Percentiles rank a stretch among this genome's conserved stretches.
Conservation (phyloP, 139 green algal species). For the Micractinium sp. region DNA sequence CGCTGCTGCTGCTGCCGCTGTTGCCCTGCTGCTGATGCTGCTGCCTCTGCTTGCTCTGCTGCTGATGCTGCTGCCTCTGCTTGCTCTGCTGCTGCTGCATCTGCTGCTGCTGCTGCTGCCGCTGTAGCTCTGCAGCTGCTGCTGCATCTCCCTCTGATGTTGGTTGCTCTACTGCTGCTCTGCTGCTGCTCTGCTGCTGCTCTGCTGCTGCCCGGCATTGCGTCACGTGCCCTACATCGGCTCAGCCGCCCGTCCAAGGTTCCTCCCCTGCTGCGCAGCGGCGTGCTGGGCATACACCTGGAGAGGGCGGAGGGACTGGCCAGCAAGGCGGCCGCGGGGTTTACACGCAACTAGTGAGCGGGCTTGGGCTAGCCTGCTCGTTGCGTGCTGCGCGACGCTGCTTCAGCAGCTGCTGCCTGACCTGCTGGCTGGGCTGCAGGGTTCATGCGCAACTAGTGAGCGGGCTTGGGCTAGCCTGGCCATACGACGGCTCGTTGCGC, state of each 20-base stretch:
- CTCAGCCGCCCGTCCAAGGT: neutral
- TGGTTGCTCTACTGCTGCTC: neutral
- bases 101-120: neutral
- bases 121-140: neutral
- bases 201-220: neutral
- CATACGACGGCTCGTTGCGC: too few species aligned
- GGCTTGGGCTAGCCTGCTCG: too few species aligned
- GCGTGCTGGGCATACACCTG: slow-evolving; percentile 27
- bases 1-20: neutral
- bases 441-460: slow-evolving; percentile 12
- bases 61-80: neutral
- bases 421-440: neutral
- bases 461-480: too few species aligned
- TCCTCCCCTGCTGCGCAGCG: slow-evolving; percentile 3
- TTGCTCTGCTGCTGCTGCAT: neutral
- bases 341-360: slow-evolving; percentile 12
- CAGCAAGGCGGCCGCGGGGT: slow-evolving; percentile 6
- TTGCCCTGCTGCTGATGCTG: neutral
- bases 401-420: neutral
- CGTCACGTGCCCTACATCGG: neutral
- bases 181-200: neutral
- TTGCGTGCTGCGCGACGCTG: too few species aligned
- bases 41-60: neutral
- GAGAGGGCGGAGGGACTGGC: slow-evolving; percentile 15
- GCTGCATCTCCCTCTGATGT: too few species aligned